Evolutionary conservation across 2,329 filamentous ascomycete species (phyloP), one percentile per base, ranked within the genome.

Genomic region (Drechslerella stenobrocha): DNA sequence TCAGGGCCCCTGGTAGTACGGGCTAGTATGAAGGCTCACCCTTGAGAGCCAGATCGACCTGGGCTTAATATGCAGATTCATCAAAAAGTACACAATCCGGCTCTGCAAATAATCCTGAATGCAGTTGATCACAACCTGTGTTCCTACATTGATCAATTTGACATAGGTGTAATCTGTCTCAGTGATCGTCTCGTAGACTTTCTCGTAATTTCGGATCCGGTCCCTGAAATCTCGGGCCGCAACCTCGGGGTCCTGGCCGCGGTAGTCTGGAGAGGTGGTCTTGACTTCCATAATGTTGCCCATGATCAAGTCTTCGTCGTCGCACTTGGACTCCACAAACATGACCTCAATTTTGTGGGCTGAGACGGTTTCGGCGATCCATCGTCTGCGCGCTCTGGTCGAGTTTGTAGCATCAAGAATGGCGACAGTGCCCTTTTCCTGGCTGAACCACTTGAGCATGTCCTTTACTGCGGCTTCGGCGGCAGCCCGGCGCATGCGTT

Each of bases 281-380:
- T 98, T 98, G 74, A 98, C 93, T 75, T 96, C 91, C 71, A 91
- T 85, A 72, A 98, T 96, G 77, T 98, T 98, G 80, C 86, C 89
- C 90, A 96, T 96, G 79, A 98, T 96, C 71, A 97, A 80, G 44
- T 92, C 87, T 76, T 97, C 91, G 72, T 96, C 87, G 75, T 98
- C 92, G 76, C 93, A 98, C 76, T 93, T 95, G 73, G 89, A 95
- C 80, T 98, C 93, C 47, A 98, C 93, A 73, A 95, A 98, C 47
- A 98, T 80, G 7, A 95, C 91, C 75, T 96, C 90, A 66, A 97
- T 86, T 56, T 86, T 85, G 71, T 92, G 85, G 9, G 82, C 81
- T 5, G 82, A 80, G 76, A 91, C 93, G 47, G 83, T 82, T 69
- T 96, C 87, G 72, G 89, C 82, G 74, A 98, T 93, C 93, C 93